Conservation (phyloP, 2,329 filamentous ascomycete genomes). For the Cryphonectria nitschkei region DNA sequence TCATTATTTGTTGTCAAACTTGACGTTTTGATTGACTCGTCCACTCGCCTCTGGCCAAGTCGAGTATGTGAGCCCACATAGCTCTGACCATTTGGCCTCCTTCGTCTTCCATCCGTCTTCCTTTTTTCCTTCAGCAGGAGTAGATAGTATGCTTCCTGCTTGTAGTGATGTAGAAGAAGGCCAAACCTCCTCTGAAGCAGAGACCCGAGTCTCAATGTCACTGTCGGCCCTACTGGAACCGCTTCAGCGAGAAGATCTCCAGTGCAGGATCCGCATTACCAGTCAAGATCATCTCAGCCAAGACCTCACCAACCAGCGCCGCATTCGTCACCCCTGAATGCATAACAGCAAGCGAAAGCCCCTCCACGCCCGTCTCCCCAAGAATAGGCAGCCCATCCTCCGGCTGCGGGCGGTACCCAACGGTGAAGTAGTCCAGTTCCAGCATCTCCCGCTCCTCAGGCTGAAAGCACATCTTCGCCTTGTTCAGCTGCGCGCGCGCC, state of each 20-base stretch:
- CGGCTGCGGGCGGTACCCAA: slow-evolving; percentile 36
- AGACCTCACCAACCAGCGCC: slow-evolving; percentile 34
- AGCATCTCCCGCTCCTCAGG: slow-evolving; percentile 29
- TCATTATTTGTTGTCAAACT: not conserved
- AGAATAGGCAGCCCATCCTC: slow-evolving; percentile 38
- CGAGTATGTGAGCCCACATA: not conserved
- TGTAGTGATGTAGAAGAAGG: not conserved
- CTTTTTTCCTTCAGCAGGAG: too few relatives aligned
- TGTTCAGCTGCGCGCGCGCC: slow-evolving; percentile 34
- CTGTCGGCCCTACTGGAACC: slow-evolving; percentile 22
- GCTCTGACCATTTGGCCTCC: not conserved
- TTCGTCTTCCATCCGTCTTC: too few relatives aligned
- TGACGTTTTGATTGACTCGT: not conserved
- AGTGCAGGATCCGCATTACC: slow-evolving; percentile 31
- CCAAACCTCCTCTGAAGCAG: not conserved
- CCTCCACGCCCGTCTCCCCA: slow-evolving; percentile 34
- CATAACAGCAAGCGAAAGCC: slow-evolving; percentile 39
- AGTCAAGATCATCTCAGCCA: slow-evolving; percentile 31
- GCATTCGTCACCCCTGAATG: slow-evolving; percentile 38
- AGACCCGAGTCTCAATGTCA: not conserved
- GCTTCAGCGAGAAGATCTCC: slow-evolving; percentile 28
- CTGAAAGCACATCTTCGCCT: slow-evolving; percentile 31
- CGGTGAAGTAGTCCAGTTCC: slow-evolving; percentile 37
- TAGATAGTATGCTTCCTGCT: not conserved
- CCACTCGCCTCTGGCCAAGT: not conserved